Conservation (phyloP, 495 filamentous ascomycete species). For the Haplographium delicatum region DNA sequence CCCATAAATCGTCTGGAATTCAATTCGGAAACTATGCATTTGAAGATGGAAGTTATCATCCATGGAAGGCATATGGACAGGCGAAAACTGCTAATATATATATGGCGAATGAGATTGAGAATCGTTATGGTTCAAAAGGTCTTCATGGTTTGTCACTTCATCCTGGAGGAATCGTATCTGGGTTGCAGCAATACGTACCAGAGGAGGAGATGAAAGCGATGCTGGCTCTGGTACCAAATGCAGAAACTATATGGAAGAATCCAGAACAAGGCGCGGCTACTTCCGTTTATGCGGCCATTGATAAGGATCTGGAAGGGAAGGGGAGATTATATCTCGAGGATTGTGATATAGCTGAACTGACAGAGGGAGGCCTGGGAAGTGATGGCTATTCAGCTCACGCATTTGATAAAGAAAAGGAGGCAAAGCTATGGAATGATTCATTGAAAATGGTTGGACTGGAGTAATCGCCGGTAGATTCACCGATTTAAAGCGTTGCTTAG, state of each 20-base stretch:
- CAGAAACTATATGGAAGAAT: slow-evolving; percentile 32
- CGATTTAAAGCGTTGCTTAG: too few species aligned
- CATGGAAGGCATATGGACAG: slow-evolving; percentile 39
- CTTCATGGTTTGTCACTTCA: slow-evolving; percentile 33
- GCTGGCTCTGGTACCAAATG: slow-evolving; percentile 16
- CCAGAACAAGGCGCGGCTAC: slow-evolving; percentile 37
- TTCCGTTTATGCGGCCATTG: slow-evolving; percentile 38
- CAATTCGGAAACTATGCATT: slow-evolving; percentile 44
- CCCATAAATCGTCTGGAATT: slow-evolving; percentile 34
- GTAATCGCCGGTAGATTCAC: too few species aligned
- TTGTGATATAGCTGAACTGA: slow-evolving; percentile 21
- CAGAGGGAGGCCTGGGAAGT: slow-evolving; percentile 19
- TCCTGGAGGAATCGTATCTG: slow-evolving; percentile 34
- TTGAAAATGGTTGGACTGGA: slow-evolving; percentile 31
- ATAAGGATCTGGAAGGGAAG: slow-evolving; percentile 29
- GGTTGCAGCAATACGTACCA: slow-evolving; percentile 22
- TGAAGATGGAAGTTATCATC: slow-evolving; percentile 29
- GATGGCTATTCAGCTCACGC: slow-evolving; percentile 21
- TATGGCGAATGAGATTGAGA: slow-evolving; percentile 39
- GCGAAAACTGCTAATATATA: slow-evolving; percentile 48
- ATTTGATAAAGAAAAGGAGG: slow-evolving; percentile 32
- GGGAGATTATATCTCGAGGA: slow-evolving; percentile 41
- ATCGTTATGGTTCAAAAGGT: slow-evolving; percentile 31
- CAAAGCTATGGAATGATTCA: slow-evolving; percentile 33
- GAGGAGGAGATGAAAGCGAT: slow-evolving; percentile 29